These are phyloP conservation scores for Metschnikowia rubicola DNA, from an alignment of 805 yeast species.

Conservation along the genomic window DNA sequence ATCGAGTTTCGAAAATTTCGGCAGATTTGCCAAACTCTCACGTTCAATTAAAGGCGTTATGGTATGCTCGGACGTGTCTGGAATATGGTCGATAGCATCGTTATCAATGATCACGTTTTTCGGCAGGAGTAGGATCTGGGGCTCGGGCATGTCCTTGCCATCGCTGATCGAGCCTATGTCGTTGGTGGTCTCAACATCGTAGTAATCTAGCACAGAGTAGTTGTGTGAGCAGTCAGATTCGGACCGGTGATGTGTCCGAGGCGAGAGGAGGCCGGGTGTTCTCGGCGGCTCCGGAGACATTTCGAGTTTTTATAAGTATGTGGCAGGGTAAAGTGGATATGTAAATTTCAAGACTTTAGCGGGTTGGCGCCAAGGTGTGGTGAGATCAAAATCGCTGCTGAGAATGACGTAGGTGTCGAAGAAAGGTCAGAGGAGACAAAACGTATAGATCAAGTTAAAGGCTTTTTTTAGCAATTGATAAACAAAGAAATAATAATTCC, in stretches of 20 bases:
- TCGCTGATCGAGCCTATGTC: not conserved
- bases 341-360: too few species aligned
- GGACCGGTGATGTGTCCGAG: constrained; percentile 24
- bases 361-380: not conserved
- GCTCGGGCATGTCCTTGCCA: not conserved
- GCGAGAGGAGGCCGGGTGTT: not conserved
- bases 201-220: constrained; percentile 38
- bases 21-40: not conserved
- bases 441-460: too few species aligned
- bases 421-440: too few species aligned
- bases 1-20: not conserved
- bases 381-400: too few species aligned
- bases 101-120: too few species aligned
- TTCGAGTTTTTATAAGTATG: not conserved
- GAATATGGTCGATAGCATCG: too few species aligned
- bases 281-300: constrained; percentile 10
- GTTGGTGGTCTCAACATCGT: constrained; percentile 43
- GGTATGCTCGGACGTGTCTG: not conserved
- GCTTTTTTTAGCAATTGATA: too few species aligned
- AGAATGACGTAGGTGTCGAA: too few species aligned
- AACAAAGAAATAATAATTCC: too few species aligned
- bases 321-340: too few species aligned
- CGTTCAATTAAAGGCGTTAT: not conserved
- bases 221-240: constrained; percentile 33
- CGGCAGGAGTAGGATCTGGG: too few species aligned